These are phyloP conservation scores for bread wheat (Triticum aestivum) DNA, from an alignment of 176 grass and related monocot genomes.

Conservation along the genomic window IWGSC_CS_RefSeq_v2.1 NC_057796.1:238178705-238179204, in stretches of 20 bases:
- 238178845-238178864: background rate
- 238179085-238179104: constrained; percentile 84
- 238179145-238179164: constrained; percentile 70
- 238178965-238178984: constrained; percentile 57
- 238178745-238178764: background rate
- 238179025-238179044: background rate
- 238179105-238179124: constrained; percentile 93
- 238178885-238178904: background rate
- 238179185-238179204: background rate
- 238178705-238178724: background rate
- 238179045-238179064: constrained; percentile 10
- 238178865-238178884: background rate
- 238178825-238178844: background rate
- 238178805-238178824: background rate
- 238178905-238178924: constrained; percentile 55
- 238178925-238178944: constrained; percentile 95
- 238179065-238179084: constrained; percentile 74
- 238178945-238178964: constrained; percentile 96
- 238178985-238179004: background rate
- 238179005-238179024: constrained; percentile 17
- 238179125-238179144: constrained; percentile 82
- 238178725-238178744: background rate
- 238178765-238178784: background rate
- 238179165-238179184: background rate
- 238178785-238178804: background rate